Evolutionary conservation across 164 flowering plant species (phyloP).

Genomic region (Akebia trifoliata): DNA sequence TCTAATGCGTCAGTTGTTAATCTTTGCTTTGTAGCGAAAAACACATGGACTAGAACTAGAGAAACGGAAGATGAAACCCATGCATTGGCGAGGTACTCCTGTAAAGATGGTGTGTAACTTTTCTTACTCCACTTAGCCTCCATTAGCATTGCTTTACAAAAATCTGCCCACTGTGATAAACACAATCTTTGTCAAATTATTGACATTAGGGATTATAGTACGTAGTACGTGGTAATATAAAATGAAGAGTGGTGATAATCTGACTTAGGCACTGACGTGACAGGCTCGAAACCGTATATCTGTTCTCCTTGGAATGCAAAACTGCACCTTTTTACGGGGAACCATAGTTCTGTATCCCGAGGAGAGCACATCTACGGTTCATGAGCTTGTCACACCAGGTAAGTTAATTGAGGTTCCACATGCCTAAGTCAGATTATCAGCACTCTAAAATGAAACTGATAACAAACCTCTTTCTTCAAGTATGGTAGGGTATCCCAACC

Average conservation of each 20-base stretch:
- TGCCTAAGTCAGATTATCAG: neutral
- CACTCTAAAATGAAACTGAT: neutral
- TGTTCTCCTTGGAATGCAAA: too few relatives aligned
- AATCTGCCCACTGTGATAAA: slow-evolving; percentile 43
- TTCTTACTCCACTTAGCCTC: slow-evolving; percentile 52
- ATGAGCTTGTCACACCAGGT: too few relatives aligned
- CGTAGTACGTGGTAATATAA: neutral
- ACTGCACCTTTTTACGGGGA: too few relatives aligned
- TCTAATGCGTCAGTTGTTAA: slow-evolving; percentile 11
- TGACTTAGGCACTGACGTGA: too few relatives aligned
- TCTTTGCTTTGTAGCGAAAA: slow-evolving; percentile 13
- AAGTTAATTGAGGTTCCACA: too few relatives aligned
- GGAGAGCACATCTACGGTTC: too few relatives aligned
- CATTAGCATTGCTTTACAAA: slow-evolving; percentile 35
- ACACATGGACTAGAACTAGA: slow-evolving; percentile 24
- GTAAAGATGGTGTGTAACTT: slow-evolving; percentile 34
- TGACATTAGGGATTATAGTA: neutral
- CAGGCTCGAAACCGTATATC: too few relatives aligned
- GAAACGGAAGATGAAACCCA: slow-evolving; percentile 45
- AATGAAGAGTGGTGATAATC: neutral
- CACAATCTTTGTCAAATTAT: neutral
- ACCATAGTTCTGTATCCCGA: too few relatives aligned
- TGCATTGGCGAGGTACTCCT: slow-evolving; percentile 46
- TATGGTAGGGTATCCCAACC: slow-evolving; percentile 11
- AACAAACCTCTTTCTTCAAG: slow-evolving; percentile 36